These are phyloP conservation scores for Blastobotrys parvus DNA, from an alignment of 805 yeast species.

Conservation along the genomic window DNA sequence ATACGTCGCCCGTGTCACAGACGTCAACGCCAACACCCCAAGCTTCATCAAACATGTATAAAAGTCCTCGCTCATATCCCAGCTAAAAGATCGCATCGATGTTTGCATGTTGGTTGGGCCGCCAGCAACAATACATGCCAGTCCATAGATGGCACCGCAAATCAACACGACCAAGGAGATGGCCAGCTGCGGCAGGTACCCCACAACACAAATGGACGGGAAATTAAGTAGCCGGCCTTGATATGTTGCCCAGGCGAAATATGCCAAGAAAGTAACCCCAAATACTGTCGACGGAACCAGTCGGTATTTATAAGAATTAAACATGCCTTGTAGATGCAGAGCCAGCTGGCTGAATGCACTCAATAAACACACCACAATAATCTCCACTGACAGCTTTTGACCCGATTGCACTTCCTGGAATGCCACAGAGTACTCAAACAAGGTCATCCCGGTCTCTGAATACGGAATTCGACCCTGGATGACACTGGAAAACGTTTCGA, in stretches of 20 bases:
- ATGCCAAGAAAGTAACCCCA: slow-evolving; percentile 45
- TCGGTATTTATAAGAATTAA: slow-evolving; percentile 45
- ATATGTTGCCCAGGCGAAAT: slow-evolving; percentile 35
- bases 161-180: slow-evolving; percentile 41
- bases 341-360: slow-evolving; percentile 51
- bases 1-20: slow-evolving; percentile 59
- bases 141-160: slow-evolving; percentile 44
- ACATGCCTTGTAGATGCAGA: slow-evolving; percentile 55
- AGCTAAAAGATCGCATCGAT: slow-evolving; percentile 26
- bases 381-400: slow-evolving; percentile 44
- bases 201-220: slow-evolving; percentile 49
- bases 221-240: slow-evolving; percentile 38
- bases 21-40: slow-evolving; percentile 57
- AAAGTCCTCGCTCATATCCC: slow-evolving; percentile 51
- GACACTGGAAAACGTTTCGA: slow-evolving; percentile 57
- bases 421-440: slow-evolving; percentile 68
- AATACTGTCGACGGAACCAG: slow-evolving; percentile 55
- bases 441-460: slow-evolving; percentile 59
- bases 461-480: slow-evolving; percentile 48
- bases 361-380: slow-evolving; percentile 43
- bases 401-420: slow-evolving; percentile 60
- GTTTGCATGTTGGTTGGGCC: slow-evolving; percentile 33
- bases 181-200: slow-evolving; percentile 60
- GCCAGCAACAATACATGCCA: slow-evolving; percentile 56
- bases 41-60: slow-evolving; percentile 51